Conservation (phyloP, 768 basidiomycete species). For the Suillus paluster region DNA sequence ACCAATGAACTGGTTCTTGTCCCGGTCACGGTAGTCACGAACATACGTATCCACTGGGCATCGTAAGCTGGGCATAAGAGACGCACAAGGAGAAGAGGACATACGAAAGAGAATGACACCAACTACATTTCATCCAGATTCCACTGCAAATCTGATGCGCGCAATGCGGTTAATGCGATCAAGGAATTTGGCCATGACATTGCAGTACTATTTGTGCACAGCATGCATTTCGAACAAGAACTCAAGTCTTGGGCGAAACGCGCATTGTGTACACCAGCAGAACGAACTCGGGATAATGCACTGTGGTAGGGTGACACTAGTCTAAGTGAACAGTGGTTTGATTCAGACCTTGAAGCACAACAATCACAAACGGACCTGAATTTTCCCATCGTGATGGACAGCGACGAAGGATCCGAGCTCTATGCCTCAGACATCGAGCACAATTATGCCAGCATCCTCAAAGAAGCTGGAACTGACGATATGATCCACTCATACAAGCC, state of each 20-base stretch:
- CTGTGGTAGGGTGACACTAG: no score
- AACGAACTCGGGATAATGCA: no score
- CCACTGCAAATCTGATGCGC: background rate
- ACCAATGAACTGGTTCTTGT: background rate
- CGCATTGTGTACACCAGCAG: background rate
- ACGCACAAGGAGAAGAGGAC: background rate
- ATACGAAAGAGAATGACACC: background rate
- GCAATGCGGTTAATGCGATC: background rate
- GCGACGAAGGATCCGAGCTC: constrained; percentile 34
- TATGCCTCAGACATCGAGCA: constrained; percentile 35
- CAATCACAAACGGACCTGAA: background rate
- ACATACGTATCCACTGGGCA: background rate
- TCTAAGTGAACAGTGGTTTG: no score
- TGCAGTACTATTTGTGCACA: no score
- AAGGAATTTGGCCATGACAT: no score
- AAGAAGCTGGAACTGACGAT: constrained; percentile 16
- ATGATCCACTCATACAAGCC: constrained; percentile 41
- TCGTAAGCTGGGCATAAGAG: background rate
- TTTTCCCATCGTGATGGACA: constrained; percentile 16
- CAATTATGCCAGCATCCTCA: constrained; percentile 1
- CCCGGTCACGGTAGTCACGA: no score
- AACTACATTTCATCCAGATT: no score
- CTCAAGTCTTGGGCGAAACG: no score
- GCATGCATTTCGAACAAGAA: no score
- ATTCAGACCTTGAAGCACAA: no score